Conservation (phyloP, 768 basidiomycete species). For the Hericium alpestre region DNA sequence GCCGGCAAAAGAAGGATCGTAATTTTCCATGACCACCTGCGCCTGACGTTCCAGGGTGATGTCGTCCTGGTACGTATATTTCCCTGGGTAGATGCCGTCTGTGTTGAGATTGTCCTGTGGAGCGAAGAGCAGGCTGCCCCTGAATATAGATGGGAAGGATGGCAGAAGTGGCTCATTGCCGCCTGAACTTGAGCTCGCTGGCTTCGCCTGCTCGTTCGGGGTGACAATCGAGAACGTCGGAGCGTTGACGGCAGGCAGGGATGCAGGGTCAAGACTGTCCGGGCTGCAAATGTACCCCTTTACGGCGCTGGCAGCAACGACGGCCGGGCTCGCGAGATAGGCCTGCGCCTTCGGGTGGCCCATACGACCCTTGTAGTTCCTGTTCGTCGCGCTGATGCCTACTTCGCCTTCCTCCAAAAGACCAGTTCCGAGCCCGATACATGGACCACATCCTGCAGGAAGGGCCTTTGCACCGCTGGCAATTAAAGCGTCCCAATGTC, state of each 20-base stretch:
- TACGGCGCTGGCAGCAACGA: constrained; percentile 91
- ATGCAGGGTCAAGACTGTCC: constrained; percentile 43
- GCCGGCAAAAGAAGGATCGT: constrained; percentile 78
- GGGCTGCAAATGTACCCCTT: constrained; percentile 88
- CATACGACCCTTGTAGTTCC: constrained; percentile 99
- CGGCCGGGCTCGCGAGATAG: constrained; percentile 92
- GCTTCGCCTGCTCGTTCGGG: constrained; percentile 15
- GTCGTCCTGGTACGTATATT: constrained; percentile 98
- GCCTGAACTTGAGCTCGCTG: constrained; percentile 19
- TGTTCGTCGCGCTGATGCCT: constrained; percentile 95
- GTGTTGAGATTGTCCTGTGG: constrained; percentile 98
- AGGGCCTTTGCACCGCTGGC: constrained; percentile 86
- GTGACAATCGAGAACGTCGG: constrained; percentile 48
- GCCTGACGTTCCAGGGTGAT: constrained; percentile 92
- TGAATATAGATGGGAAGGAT: constrained; percentile 76
- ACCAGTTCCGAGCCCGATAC: constrained; percentile 91
- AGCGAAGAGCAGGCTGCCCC: constrained; percentile 79
- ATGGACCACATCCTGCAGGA: constrained; percentile 95
- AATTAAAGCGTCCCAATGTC: constrained; percentile 82
- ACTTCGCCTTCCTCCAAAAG: constrained; percentile 89
- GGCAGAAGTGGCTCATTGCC: constrained; percentile 57
- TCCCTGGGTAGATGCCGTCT: constrained; percentile 96
- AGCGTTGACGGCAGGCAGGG: constrained; percentile 38
- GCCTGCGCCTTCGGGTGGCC: constrained; percentile 91
- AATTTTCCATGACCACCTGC: constrained; percentile 98